A percentile compares a stretch with the other conserved stretches of the same genome.
phyloP scores from a whole-genome alignment of 179 eudicot species.

The Silene coronaria region DNA sequence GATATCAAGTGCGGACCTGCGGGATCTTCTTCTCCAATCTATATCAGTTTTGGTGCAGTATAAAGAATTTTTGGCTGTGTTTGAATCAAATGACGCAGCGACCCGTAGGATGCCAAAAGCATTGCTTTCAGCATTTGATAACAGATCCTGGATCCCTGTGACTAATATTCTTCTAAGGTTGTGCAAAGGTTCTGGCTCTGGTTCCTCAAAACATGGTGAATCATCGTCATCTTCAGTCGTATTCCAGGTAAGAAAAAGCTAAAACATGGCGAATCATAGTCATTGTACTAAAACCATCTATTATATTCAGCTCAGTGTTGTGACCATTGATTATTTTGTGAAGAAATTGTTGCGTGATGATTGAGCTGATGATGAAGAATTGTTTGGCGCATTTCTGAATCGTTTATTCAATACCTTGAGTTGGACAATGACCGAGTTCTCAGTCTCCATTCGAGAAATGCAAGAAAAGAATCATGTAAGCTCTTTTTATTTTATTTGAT shows the following conservation, averaged over 20 bases:
- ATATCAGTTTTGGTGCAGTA: conserved; percentile 81
- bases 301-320: neutral
- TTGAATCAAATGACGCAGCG: conserved; percentile 86
- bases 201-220: conserved; percentile 71
- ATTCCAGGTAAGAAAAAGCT: conserved; percentile 47
- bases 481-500: neutral
- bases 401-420: conserved; percentile 85
- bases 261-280: neutral
- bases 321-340: conserved; percentile 15
- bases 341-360: conserved; percentile 77
- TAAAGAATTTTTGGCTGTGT: conserved; percentile 73
- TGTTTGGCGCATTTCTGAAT: conserved; percentile 77
- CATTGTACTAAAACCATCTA: neutral
- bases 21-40: conserved; percentile 90
- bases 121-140: conserved; percentile 80
- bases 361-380: conserved; percentile 56
- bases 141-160: conserved; percentile 90
- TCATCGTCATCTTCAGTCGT: conserved; percentile 65
- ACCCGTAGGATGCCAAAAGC: conserved; percentile 63
- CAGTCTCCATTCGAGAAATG: conserved; percentile 84
- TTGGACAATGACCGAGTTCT: conserved; percentile 97
- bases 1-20: conserved; percentile 80
- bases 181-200: conserved; percentile 91
- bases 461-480: conserved; percentile 75
- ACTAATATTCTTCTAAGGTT: conserved; percentile 75